Percentiles rank a stretch among this genome's conserved stretches.
phyloP scores from a whole-genome alignment of 305 asterid genomes.

The Withania somnifera region DNA sequence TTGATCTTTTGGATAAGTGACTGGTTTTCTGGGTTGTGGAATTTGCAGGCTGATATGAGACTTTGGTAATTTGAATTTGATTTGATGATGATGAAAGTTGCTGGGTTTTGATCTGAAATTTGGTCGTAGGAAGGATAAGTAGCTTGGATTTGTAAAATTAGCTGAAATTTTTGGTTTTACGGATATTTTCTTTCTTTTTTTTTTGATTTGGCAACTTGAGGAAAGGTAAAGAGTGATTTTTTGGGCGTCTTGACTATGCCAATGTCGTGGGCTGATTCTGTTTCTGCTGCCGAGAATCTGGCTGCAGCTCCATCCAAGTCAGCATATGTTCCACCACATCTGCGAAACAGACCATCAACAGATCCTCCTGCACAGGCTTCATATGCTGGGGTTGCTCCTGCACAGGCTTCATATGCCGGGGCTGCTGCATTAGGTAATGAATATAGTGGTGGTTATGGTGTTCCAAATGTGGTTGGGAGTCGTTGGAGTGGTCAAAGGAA shows the following conservation, averaged over 20 bases:
- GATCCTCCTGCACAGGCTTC: slow-evolving; percentile 40
- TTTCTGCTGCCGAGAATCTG: slow-evolving; percentile 38
- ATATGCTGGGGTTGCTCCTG: slow-evolving; percentile 29
- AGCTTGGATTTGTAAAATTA: background rate
- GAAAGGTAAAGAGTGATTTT: slow-evolving; percentile 17
- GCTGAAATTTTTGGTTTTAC: background rate
- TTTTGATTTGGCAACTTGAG: background rate
- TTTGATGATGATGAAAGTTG: slow-evolving; percentile 29
- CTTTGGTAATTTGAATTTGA: slow-evolving; percentile 7
- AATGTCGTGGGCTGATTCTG: slow-evolving; percentile 84
- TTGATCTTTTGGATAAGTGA: slow-evolving; percentile 3
- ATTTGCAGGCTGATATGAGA: slow-evolving; percentile 5
- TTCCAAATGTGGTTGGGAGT: slow-evolving; percentile 31
- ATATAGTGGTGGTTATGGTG: slow-evolving; percentile 29
- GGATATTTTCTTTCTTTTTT: background rate
- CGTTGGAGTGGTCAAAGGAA: slow-evolving; percentile 43
- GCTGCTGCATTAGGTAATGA: slow-evolving; percentile 37
- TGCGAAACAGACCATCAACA: slow-evolving; percentile 59
- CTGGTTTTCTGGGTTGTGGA: background rate
- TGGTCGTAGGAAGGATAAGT: background rate
- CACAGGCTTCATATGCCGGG: slow-evolving; percentile 37
- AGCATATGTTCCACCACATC: slow-evolving; percentile 79
- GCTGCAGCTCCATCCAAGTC: slow-evolving; percentile 29
- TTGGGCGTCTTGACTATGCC: slow-evolving; percentile 53
- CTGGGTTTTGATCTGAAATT: slow-evolving; percentile 20